Evolutionary conservation across 164 flowering plant species (phyloP).

Genomic region (Santalum album): DNA sequence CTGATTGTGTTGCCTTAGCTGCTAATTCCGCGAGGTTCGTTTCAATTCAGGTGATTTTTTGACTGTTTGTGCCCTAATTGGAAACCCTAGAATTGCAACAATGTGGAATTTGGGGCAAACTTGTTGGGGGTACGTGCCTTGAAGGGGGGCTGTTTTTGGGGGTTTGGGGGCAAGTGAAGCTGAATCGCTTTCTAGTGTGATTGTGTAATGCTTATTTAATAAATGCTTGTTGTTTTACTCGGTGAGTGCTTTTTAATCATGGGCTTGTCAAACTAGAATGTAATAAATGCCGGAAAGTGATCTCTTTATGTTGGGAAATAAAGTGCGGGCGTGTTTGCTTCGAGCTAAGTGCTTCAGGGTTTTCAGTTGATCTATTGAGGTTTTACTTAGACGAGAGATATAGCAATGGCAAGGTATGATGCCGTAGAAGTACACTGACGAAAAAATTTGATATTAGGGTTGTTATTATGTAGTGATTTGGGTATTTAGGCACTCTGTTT

Average conservation of each 20-base stretch:
- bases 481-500: too few relatives aligned
- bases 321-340: not conserved
- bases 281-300: too few relatives aligned
- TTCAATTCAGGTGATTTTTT: slow-evolving; percentile 9
- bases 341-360: not conserved
- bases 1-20: not conserved
- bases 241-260: not conserved
- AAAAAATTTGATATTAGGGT: too few relatives aligned
- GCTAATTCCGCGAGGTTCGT: not conserved
- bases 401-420: too few relatives aligned
- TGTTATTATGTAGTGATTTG: too few relatives aligned
- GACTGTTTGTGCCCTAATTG: not conserved
- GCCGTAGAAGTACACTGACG: too few relatives aligned
- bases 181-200: not conserved
- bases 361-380: not conserved
- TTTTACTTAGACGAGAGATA: not conserved
- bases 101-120: not conserved
- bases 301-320: too few relatives aligned
- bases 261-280: slow-evolving; percentile 3
- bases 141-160: too few relatives aligned
- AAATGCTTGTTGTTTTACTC: not conserved
- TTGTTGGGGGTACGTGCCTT: not conserved
- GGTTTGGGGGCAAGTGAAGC: not conserved
- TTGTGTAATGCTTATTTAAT: slow-evolving; percentile 1
- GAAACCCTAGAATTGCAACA: slow-evolving; percentile 10